Base-by-base conservation (phyloP, 2,329 filamentous ascomycete species). In the Xylariomycetidae sp. region DNA sequence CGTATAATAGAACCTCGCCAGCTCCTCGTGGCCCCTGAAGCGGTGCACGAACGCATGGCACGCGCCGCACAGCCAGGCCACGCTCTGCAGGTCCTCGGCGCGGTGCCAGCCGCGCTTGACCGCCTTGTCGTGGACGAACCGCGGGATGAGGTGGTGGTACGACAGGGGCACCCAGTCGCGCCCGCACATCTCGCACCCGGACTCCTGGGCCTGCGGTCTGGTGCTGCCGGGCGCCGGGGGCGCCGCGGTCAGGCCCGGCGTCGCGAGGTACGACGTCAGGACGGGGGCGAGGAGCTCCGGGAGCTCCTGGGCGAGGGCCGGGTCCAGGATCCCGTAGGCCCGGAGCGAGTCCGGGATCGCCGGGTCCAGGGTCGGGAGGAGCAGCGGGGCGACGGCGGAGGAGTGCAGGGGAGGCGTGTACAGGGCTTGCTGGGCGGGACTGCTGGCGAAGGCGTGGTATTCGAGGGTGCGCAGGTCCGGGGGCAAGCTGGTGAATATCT, bases 121-220 rank as follows among this genome's bases (percentile, higher is more conserved):
- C 4, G 76, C 85, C 54, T 88, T 87, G 6, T 74, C 79, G 58
- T 94, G 87, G 38, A 87, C 80, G 27, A 75, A 73, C 25, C 78
- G 74, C n/a, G 88, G 88, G 34, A 94, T 88, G 27, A 94, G 65
- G 62, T 94, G 88, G 54, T 94, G 88, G 55, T 92, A 94, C 1
- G 82, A 85, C 40, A 92, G 60, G 7, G 78, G 77, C 15, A 92
- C 76, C 77, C 85, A 88, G 41, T 78, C 74, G 1, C 87, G 70
- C 2, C 68, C 74, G 56, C 87, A 94, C 16, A 94, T 73, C 63
- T 94, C 88, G 58, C 88, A 94, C 4, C 66, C 71, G 1, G 63
- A 49, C 4, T 61, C 53, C 16, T 74, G 71, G 2, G 81, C 83
- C 0, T 68, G 62, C 1, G 61, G 53, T 16, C 74, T 71, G 2